Conservation (phyloP, 306 rosid genomes). For the Prinsepia uniflora region DNA sequence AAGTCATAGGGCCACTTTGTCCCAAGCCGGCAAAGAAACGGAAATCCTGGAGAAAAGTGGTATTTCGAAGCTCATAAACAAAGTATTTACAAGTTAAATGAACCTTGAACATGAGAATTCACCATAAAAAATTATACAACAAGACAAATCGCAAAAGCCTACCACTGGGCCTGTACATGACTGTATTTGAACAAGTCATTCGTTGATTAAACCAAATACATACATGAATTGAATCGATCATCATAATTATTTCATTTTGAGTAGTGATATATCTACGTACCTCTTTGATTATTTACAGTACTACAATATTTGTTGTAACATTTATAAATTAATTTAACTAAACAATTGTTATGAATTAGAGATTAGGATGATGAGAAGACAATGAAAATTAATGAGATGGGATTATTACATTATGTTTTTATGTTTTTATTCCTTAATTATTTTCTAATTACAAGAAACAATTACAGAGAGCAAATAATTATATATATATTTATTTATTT, state of each 20-base stretch:
- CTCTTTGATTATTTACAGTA: neutral
- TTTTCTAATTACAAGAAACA: neutral
- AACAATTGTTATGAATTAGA: no score
- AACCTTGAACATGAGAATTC: slow-evolving; percentile 20
- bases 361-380: neutral
- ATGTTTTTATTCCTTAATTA: neutral
- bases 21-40: slow-evolving; percentile 26
- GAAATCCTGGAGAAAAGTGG: slow-evolving; percentile 33
- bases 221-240: no score
- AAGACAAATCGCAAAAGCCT: slow-evolving; percentile 28
- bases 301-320: neutral
- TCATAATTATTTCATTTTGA: no score
- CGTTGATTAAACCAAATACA: no score
- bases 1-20: no score
- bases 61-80: slow-evolving; percentile 41
- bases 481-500: no score
- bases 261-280: no score
- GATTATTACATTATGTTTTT: neutral
- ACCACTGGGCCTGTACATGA: slow-evolving; percentile 11
- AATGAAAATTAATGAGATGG: neutral
- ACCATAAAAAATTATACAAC: slow-evolving; percentile 12
- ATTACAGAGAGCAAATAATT: neutral
- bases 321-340: neutral
- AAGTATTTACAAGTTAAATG: slow-evolving; percentile 6
- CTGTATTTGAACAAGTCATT: neutral